These are phyloP conservation scores for Cyclotella baltica DNA, from an alignment of 108 stramenopile species.

Conservation along the genomic window DNA sequence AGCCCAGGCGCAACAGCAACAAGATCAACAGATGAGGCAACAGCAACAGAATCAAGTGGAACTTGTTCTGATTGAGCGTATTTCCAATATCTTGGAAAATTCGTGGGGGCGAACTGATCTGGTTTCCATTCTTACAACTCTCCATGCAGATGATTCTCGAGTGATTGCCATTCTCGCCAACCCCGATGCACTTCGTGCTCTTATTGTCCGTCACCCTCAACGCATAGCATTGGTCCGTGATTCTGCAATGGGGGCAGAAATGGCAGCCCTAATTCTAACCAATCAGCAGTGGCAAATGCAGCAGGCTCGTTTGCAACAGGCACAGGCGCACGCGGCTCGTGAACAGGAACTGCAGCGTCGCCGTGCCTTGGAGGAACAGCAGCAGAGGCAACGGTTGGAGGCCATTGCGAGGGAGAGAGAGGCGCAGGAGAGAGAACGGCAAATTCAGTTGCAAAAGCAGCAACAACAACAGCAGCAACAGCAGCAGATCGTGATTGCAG, in stretches of 20 bases:
- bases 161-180: conserved; percentile 77
- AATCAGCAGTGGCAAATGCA: conserved; percentile 81
- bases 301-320: conserved; percentile 30
- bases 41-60: conserved; percentile 85
- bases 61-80: conserved; percentile 85
- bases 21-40: conserved; percentile 57
- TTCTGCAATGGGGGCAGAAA: conserved; percentile 73
- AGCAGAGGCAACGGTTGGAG: conserved; percentile 58
- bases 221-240: conserved; percentile 74
- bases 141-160: conserved; percentile 85
- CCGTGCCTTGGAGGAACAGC: conserved; percentile 60
- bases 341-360: conserved; percentile 62
- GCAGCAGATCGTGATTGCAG: conserved; percentile 41
- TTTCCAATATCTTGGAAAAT: conserved; percentile 81
- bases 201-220: conserved; percentile 75
- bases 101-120: conserved; percentile 90
- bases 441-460: conserved; percentile 54
- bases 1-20: conserved; percentile 53
- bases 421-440: conserved; percentile 21
- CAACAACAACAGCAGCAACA: conserved; percentile 39
- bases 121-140: conserved; percentile 74
- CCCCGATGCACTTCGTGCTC: conserved; percentile 76
- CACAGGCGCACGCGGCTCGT: conserved; percentile 59
- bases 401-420: conserved; percentile 41
- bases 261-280: conserved; percentile 75